Percentiles rank a stretch among this genome's conserved stretches.
Conservation (phyloP, 148 eudicot genomes). For the Rhododendron ferrugineum region DNA sequence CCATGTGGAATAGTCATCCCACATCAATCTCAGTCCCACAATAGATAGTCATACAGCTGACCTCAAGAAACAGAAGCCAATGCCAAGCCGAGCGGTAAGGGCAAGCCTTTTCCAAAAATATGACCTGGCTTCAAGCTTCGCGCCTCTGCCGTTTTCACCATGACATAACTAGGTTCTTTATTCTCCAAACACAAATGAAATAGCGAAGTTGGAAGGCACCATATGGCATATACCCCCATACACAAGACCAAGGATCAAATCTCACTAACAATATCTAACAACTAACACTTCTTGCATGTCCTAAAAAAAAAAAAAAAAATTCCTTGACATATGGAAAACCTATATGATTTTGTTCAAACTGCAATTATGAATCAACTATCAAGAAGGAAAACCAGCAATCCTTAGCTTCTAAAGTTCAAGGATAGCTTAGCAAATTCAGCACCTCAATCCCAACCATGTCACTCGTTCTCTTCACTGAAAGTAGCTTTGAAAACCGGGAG, state of each 20-base stretch:
- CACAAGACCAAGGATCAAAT: neutral
- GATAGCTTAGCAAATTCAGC: neutral
- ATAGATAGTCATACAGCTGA: neutral
- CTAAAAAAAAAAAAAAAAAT: neutral
- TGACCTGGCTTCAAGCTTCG: neutral
- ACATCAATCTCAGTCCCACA: neutral
- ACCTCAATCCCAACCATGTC: neutral
- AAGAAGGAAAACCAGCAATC: neutral
- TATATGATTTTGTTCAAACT: neutral
- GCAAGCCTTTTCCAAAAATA: neutral
- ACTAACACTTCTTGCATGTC: neutral
- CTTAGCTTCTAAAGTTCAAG: neutral
- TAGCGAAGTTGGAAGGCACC: neutral
- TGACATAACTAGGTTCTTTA: neutral
- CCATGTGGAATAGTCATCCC: neutral
- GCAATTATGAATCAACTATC: neutral
- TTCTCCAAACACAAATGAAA: neutral
- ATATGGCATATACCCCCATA: neutral
- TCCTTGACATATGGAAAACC: neutral
- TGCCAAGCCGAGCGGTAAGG: neutral
- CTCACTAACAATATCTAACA: too few relatives aligned
- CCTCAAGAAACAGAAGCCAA: neutral
- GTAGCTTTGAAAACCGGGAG: neutral
- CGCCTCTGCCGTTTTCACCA: neutral
- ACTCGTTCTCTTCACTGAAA: neutral